A percentile compares a stretch with the other conserved stretches of the same genome.
These are phyloP conservation scores for Vigna unguiculata DNA, from an alignment of 306 rosid genomes.

Conservation along the genomic window DNA sequence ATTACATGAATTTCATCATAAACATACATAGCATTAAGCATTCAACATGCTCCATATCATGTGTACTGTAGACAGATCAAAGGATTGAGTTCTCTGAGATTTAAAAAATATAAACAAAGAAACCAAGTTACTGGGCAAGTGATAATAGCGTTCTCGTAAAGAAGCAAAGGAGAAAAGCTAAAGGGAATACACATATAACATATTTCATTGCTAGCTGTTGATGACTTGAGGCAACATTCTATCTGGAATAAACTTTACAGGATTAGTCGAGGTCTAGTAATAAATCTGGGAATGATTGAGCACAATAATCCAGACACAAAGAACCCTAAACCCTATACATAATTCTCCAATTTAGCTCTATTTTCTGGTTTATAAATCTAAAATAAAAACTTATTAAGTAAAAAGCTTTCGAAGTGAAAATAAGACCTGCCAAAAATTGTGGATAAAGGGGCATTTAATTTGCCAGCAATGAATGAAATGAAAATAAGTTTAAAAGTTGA, in stretches of 20 bases:
- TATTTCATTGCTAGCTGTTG: too few relatives aligned
- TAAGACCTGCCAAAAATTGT: background rate
- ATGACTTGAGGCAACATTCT: too few relatives aligned
- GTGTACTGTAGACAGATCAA: background rate
- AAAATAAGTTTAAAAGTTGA: constrained; percentile 11
- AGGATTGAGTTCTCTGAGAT: background rate
- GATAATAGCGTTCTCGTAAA: background rate
- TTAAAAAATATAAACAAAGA: constrained; percentile 4
- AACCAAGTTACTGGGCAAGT: background rate
- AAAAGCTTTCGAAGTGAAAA: constrained; percentile 36
- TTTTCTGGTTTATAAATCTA: constrained; percentile 34
- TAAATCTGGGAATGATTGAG: background rate
- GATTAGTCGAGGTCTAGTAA: background rate
- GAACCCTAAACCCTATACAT: too few relatives aligned
- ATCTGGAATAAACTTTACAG: background rate
- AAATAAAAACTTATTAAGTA: constrained; percentile 31
- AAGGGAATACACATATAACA: too few relatives aligned
- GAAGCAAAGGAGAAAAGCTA: constrained; percentile 7
- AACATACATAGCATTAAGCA: background rate
- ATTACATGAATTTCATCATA: background rate
- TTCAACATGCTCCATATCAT: background rate
- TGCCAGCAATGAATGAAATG: constrained; percentile 18
- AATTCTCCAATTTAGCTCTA: constrained; percentile 30
- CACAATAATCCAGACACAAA: background rate
- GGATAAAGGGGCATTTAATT: constrained; percentile 17